Evolutionary conservation across 768 basidiomycete species (phyloP).

Genomic region (Boletus rubropictus): DNA sequence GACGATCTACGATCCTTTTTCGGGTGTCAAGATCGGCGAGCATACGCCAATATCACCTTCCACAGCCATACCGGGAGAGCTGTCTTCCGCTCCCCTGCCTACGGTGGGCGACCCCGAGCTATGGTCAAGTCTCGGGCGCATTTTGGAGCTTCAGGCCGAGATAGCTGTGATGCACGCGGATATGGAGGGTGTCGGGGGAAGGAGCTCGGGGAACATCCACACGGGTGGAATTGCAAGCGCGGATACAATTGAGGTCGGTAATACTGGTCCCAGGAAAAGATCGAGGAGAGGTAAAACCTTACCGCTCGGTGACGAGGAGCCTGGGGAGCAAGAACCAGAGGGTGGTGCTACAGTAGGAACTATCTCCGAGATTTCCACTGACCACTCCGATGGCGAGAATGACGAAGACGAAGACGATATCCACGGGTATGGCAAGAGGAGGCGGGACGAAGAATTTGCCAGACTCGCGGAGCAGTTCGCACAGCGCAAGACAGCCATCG

Average conservation of each 20-base stretch:
- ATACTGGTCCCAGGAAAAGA: slow-evolving; percentile 15
- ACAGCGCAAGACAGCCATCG: slow-evolving; percentile 62
- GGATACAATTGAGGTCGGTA: slow-evolving; percentile 12
- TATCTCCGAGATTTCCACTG: slow-evolving; percentile 22
- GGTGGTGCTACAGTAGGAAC: slow-evolving; percentile 8
- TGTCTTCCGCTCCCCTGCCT: slow-evolving; percentile 4
- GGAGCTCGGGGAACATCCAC: slow-evolving; percentile 3
- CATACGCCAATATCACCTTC: slow-evolving; percentile 9
- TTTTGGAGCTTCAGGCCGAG: slow-evolving; percentile 68
- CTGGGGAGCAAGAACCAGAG: slow-evolving; percentile 15
- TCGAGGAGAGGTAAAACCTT: slow-evolving; percentile 33
- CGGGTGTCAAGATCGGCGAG: slow-evolving; percentile 25
- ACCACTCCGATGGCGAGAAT: slow-evolving; percentile 32
- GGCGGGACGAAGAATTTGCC: slow-evolving; percentile 63
- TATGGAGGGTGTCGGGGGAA: slow-evolving; percentile 55
- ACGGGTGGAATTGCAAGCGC: slow-evolving; percentile 1
- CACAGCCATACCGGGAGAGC: slow-evolving; percentile 5
- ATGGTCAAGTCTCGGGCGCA: slow-evolving; percentile 63
- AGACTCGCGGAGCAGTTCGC: slow-evolving; percentile 63
- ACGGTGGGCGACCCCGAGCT: slow-evolving; percentile 41
- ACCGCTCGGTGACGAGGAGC: slow-evolving; percentile 27
- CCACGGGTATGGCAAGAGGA: slow-evolving; percentile 49
- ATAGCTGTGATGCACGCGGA: slow-evolving; percentile 68
- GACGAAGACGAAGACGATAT: slow-evolving; percentile 37
- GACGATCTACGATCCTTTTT: slow-evolving; percentile 32